Evolutionary conservation across 2,329 filamentous ascomycete genomes (phyloP).

Genomic region (Colletotrichum salicis): DNA sequence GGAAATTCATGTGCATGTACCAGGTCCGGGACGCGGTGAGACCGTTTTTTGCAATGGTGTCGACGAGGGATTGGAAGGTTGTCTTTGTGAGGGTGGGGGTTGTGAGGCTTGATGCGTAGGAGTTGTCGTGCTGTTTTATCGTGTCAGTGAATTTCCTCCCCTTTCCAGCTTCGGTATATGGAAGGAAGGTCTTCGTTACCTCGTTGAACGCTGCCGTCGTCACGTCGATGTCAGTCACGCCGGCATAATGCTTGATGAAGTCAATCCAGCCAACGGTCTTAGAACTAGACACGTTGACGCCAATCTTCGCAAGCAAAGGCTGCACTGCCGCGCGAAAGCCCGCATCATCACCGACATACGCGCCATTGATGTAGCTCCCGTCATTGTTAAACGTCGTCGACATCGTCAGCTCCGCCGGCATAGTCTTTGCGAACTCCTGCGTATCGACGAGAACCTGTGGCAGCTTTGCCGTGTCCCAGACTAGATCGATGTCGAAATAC

Average conservation of each 20-base stretch:
- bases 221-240: slow-evolving; percentile 2
- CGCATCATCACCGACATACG: not conserved
- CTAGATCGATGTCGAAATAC: slow-evolving; percentile 36
- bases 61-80: slow-evolving; percentile 39
- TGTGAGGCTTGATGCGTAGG: slow-evolving; percentile 44
- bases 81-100: slow-evolving; percentile 39
- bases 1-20: slow-evolving; percentile 49
- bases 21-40: slow-evolving; percentile 39
- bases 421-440: slow-evolving; percentile 6
- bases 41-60: slow-evolving; percentile 36
- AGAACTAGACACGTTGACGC: slow-evolving; percentile 11
- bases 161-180: not conserved
- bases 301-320: slow-evolving; percentile 12
- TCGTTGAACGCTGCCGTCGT: slow-evolving; percentile 17
- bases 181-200: not conserved
- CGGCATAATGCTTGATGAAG: slow-evolving; percentile 20
- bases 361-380: slow-evolving; percentile 21
- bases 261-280: slow-evolving; percentile 26
- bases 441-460: slow-evolving; percentile 7
- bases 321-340: slow-evolving; percentile 4
- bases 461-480: not conserved
- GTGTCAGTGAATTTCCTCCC: not conserved
- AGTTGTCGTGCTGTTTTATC: slow-evolving; percentile 40
- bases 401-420: slow-evolving; percentile 43
- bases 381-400: slow-evolving; percentile 21